These are phyloP conservation scores for Verticillium albo-atrum DNA, from an alignment of 2,329 filamentous ascomycete species.

Conservation along the genomic window DNA sequence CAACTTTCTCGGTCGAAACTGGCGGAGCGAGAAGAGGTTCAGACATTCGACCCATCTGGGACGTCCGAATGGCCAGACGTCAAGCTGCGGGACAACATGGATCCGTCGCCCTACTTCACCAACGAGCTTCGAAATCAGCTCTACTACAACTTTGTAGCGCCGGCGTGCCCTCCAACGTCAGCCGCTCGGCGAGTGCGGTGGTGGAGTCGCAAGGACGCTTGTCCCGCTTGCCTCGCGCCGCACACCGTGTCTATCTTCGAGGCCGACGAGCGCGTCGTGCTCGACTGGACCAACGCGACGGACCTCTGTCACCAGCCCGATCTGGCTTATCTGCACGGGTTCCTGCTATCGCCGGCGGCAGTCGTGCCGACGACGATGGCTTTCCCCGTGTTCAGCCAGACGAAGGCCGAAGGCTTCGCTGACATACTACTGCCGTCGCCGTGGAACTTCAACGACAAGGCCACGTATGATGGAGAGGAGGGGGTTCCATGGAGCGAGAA, in stretches of 20 bases:
- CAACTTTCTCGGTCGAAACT: neutral
- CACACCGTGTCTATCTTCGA: conserved; percentile 65
- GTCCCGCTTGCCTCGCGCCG: conserved; percentile 55
- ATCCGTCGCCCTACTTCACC: conserved; percentile 13
- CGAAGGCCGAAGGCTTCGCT: conserved; percentile 66
- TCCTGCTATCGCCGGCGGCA: conserved; percentile 62
- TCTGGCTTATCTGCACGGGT: conserved; percentile 66
- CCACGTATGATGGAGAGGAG: conserved; percentile 33
- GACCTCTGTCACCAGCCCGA: conserved; percentile 76
- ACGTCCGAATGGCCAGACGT: conserved; percentile 19
- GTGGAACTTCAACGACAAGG: conserved; percentile 39
- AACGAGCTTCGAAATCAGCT: conserved; percentile 15
- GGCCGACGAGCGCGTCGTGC: conserved; percentile 58
- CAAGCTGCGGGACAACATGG: conserved; percentile 20
- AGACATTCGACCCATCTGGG: neutral
- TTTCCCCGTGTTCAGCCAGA: conserved; percentile 71
- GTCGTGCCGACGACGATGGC: conserved; percentile 60
- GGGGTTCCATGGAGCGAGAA: conserved; percentile 50
- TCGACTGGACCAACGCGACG: conserved; percentile 59
- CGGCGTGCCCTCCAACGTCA: conserved; percentile 60
- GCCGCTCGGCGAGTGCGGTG: conserved; percentile 51
- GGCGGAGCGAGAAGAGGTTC: neutral
- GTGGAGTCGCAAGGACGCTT: conserved; percentile 62
- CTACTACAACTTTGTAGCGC: conserved; percentile 36
- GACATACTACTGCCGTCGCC: conserved; percentile 71